Conservation (phyloP, 371 early-diverging fungal species). For the Rhizopus arrhizus region DNA sequence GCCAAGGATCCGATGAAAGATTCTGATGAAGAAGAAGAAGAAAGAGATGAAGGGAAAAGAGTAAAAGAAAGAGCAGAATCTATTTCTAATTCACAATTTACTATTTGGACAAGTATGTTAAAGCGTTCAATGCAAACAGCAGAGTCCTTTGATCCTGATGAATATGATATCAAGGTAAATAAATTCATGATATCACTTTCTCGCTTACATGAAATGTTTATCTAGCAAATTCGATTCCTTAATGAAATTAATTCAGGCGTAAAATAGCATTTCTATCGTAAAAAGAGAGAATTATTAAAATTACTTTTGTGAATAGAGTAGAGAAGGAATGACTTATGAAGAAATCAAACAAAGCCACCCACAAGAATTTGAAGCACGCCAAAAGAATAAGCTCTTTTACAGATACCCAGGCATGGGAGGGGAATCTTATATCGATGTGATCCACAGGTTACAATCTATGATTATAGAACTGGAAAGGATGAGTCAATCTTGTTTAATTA, state of each 20-base stretch:
- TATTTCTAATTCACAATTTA: slow-evolving; percentile 45
- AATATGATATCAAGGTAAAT: slow-evolving; percentile 63
- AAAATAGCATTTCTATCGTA: slow-evolving; percentile 24
- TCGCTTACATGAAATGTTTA: too few species aligned
- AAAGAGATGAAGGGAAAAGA: slow-evolving; percentile 17
- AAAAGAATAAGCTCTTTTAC: slow-evolving; percentile 74
- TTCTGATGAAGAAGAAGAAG: slow-evolving; percentile 30
- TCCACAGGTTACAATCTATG: slow-evolving; percentile 78
- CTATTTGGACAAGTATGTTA: slow-evolving; percentile 80
- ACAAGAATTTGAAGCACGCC: slow-evolving; percentile 65
- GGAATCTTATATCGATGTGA: slow-evolving; percentile 84
- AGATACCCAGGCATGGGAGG: slow-evolving; percentile 88
- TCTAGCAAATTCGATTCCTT: slow-evolving; percentile 64
- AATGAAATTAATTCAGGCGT: slow-evolving; percentile 87
- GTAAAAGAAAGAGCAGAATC: slow-evolving; percentile 34
- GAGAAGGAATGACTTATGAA: slow-evolving; percentile 61
- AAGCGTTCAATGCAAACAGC: slow-evolving; percentile 73
- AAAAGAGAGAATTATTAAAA: neutral
- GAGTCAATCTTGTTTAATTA: slow-evolving; percentile 72
- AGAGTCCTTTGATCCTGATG: slow-evolving; percentile 68
- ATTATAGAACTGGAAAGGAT: slow-evolving; percentile 87
- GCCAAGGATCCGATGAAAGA: slow-evolving; percentile 34
- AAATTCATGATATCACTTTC: neutral
- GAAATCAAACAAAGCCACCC: slow-evolving; percentile 73
- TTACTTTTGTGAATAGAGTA: slow-evolving; percentile 21